Evolutionary conservation across 2,329 filamentous ascomycete genomes (phyloP), one percentile per base, ranked within the genome.

Genomic region (Cladosporium phlei): DNA sequence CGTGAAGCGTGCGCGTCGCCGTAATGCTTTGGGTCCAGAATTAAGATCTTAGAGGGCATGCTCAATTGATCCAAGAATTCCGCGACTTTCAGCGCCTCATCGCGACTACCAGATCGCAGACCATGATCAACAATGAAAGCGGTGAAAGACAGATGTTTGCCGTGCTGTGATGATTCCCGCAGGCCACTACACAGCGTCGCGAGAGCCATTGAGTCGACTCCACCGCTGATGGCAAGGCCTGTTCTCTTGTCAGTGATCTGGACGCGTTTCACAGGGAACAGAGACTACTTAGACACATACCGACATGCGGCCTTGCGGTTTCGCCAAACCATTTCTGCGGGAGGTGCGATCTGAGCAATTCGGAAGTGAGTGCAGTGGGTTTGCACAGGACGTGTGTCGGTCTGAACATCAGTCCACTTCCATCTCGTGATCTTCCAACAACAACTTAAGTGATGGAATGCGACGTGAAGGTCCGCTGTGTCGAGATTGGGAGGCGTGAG

Each of bases 121-220:
- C 71, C 70, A 58, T 84, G 80, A 54, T 84, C 78, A 10, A 84
- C 76, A 27, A 83, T 75, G 55, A 82, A 79, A 0, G 73, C 79
- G 34, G 71, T 72, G 16, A 77, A 68, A 54, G 28, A 44, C 34
- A 43, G 45, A 38, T 51, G 55, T 28, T 28, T 7, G 5, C 24
- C n/a, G n/a, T n/a, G n/a, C 33, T 12, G 17, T 12, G 11, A 10
- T 2, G 5, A 12, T 40, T 35, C 14, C 22, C 42, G 27, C 21
- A 37, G 9, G n/a, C 19, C 22, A n/a, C 32, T 43, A 47, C 86
- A 87, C 27, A 97, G 76, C 50, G 74, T 82, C 46, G 89, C 88
- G 50, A 98, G 73, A 21, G 91, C 91, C 90, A 97, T 98, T n/a
- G 91, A 97, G 66, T 98, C 93, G 29, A 93, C 86, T 6, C 93